phyloP scores from a whole-genome alignment of 1,284 basidiomycete genomes.

The Ustilago lituana region DNA sequence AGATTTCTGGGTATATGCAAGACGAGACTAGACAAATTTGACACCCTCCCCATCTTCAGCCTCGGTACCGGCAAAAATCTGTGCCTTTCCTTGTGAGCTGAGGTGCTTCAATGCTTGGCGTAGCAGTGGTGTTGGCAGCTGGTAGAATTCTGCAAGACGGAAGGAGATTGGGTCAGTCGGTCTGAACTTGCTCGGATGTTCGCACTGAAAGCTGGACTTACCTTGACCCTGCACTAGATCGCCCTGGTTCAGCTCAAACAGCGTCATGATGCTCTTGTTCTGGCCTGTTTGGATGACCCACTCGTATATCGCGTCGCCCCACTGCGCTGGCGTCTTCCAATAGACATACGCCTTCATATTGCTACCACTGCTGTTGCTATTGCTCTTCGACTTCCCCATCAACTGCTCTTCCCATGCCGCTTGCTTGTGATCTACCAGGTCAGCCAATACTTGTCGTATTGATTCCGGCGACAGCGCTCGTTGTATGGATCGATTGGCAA shows the following conservation, averaged over 20 bases:
- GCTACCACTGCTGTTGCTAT: no score
- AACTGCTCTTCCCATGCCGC: conserved; percentile 37
- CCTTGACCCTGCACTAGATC: conserved; percentile 67
- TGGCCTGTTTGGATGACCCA: conserved; percentile 72
- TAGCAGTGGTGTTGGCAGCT: conserved; percentile 68
- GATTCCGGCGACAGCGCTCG: conserved; percentile 37
- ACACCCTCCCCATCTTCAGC: conserved; percentile 70
- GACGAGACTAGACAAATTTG: conserved; percentile 68
- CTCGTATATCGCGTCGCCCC: conserved; percentile 70
- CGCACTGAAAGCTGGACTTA: conserved; percentile 8
- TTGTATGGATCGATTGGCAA: conserved; percentile 36
- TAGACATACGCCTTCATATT: conserved; percentile 67
- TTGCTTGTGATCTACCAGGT: conserved; percentile 53
- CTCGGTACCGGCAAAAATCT: conserved; percentile 69
- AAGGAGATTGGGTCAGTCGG: background rate
- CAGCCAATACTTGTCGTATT: conserved; percentile 40
- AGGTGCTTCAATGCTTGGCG: conserved; percentile 70
- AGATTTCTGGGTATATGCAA: conserved; percentile 17
- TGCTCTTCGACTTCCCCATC: conserved; percentile 51
- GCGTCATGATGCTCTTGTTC: conserved; percentile 71
- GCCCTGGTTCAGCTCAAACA: conserved; percentile 72
- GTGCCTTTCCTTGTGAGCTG: conserved; percentile 70
- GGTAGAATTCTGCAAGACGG: conserved; percentile 69
- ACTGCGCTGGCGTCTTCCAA: conserved; percentile 72
- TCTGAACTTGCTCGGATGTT: no score